Evolutionary conservation across 2,329 filamentous ascomycete genomes (phyloP).

Genomic region (Talaromyces piceae): DNA sequence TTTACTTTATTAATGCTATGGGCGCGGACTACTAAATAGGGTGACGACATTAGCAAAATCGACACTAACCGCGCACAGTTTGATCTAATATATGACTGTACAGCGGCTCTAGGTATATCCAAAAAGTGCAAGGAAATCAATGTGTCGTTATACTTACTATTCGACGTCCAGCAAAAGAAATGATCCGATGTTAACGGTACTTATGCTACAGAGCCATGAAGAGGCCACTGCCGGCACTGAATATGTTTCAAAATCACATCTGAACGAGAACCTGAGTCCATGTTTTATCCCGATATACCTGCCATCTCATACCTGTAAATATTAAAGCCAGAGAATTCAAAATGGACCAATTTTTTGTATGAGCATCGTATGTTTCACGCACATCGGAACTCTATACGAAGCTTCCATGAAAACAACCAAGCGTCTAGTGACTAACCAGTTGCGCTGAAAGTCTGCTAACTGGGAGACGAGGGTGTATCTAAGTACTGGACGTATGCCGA

Average conservation of each 20-base stretch:
- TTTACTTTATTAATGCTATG: slow-evolving; percentile 6
- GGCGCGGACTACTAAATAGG: slow-evolving; percentile 5
- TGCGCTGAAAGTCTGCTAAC: not conserved
- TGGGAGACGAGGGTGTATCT: slow-evolving; percentile 1
- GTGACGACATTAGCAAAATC: not conserved
- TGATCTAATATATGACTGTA: slow-evolving; percentile 2
- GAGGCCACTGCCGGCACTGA: slow-evolving; percentile 2
- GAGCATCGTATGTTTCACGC: slow-evolving; percentile 6
- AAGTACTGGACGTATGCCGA: not conserved
- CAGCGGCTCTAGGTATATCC: slow-evolving; percentile 7
- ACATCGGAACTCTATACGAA: slow-evolving; percentile 3
- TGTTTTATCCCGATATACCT: slow-evolving; percentile 4
- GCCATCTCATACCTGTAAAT: not conserved
- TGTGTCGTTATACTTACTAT: not conserved
- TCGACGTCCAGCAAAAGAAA: slow-evolving; percentile 3
- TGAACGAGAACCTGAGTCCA: slow-evolving; percentile 3
- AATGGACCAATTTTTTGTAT: slow-evolving; percentile 9
- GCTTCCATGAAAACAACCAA: slow-evolving; percentile 4
- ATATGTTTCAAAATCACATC: not conserved
- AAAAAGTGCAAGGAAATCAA: slow-evolving; percentile 2
- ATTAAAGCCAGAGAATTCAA: slow-evolving; percentile 2
- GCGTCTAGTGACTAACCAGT: not conserved
- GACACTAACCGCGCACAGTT: slow-evolving; percentile 1
- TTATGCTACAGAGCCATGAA: not conserved
- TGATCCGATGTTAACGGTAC: not conserved